Percentiles rank a stretch among this genome's conserved stretches.
Evolutionary conservation across 176 grass and related monocot genomes (phyloP).

Genomic region (Aegilops speltoides): DNA sequence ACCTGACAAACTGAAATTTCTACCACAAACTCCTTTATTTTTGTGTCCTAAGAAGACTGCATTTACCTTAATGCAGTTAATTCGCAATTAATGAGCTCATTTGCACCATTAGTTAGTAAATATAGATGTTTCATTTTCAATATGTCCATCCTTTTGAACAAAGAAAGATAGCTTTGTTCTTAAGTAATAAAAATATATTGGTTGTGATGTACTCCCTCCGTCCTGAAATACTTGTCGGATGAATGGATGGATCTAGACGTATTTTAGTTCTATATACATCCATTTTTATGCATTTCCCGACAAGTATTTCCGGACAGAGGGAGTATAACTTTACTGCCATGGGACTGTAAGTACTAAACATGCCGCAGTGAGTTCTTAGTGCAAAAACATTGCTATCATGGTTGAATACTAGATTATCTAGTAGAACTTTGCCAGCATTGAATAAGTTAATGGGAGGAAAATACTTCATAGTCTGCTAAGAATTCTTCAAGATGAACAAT

Average conservation of each 20-base stretch:
- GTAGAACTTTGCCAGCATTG: background rate
- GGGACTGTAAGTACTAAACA: background rate
- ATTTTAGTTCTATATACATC: no score
- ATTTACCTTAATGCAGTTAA: background rate
- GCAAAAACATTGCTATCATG: slow-evolving; percentile 2
- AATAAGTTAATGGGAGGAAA: slow-evolving; percentile 6
- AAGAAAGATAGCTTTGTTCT: background rate
- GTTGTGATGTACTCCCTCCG: background rate
- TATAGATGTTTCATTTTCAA: background rate
- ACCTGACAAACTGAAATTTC: background rate
- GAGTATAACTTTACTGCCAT: background rate
- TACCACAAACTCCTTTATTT: background rate
- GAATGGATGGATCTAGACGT: no score
- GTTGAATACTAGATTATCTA: background rate
- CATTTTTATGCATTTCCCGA: no score
- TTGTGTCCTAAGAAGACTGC: background rate
- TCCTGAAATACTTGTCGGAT: no score
- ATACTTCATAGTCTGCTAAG: slow-evolving; percentile 1
- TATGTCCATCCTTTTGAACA: background rate
- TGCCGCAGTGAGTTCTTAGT: background rate
- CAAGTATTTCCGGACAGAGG: no score
- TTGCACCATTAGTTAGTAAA: background rate
- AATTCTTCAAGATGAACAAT: slow-evolving; percentile 4
- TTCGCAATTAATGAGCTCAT: slow-evolving; percentile 6
- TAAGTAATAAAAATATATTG: background rate